phyloP scores from a whole-genome alignment of 169 alveolate species.

The Plasmodium gallinaceum region DNA sequence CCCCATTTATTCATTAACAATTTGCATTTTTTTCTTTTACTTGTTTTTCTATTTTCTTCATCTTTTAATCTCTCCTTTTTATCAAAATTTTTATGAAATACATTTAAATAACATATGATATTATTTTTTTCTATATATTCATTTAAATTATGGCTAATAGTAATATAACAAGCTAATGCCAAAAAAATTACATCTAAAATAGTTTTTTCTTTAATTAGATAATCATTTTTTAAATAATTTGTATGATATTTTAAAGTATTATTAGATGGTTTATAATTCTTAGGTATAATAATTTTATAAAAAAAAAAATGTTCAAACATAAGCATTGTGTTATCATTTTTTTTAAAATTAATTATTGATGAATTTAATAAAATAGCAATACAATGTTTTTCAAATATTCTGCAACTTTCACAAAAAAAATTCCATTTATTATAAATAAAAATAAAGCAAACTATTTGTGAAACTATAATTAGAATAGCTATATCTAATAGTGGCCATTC shows the following conservation, averaged over 20 bases:
- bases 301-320: constrained; percentile 73
- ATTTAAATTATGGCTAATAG: constrained; percentile 48
- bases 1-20: background rate
- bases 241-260: constrained; percentile 13
- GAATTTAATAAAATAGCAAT: constrained; percentile 68
- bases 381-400: constrained; percentile 52
- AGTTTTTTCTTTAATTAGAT: constrained; percentile 58
- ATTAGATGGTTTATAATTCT: background rate
- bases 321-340: constrained; percentile 28
- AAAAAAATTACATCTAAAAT: constrained; percentile 63
- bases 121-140: constrained; percentile 40
- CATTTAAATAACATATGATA: constrained; percentile 19
- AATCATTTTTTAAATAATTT: constrained; percentile 46
- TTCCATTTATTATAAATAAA: constrained; percentile 36
- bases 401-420: constrained; percentile 21
- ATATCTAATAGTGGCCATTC: constrained; percentile 73
- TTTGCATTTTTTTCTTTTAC: constrained; percentile 6
- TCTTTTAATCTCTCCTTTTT: background rate
- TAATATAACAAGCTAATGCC: constrained; percentile 58
- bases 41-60: background rate
- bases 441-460: constrained; percentile 66
- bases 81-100: constrained; percentile 17
- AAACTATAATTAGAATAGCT: constrained; percentile 48
- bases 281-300: constrained; percentile 23
- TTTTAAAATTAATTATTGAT: constrained; percentile 33